Evolutionary conservation across 768 basidiomycete genomes (phyloP), one percentile per base, ranked within the genome.

Genomic region (Cystobasidium tubakii): DNA sequence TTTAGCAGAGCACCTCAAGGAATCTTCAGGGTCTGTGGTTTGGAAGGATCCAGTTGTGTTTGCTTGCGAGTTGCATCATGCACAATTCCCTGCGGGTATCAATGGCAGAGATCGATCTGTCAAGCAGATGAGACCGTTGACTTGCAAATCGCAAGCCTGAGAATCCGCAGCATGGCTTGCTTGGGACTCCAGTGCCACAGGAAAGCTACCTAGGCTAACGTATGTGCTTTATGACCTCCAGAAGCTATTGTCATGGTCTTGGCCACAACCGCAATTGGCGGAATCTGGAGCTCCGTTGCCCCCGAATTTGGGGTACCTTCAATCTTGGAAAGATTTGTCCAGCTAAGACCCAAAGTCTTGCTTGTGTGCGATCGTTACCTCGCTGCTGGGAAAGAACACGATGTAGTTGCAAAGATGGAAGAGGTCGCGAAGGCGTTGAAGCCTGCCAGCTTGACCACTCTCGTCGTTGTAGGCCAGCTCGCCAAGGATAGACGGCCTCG

Each of bases 321-420:
- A 23, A 34, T 36, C 25, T 31, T 75, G 64, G 75, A 75, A 53
- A 55, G 75, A 27, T 72, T 75, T 25, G 44, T 43, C 33, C 72
- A 78, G 74, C 75, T 79, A 44, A 39, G 75, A 44, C 78, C 78
- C 1, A 78, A 74, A 29, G 73, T 78, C 1, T 69, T 79, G 21
- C 70, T 79, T 17, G 65, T 75, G 0, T 75, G 76, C 34, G 77
- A 79, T 67, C 19, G 31, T 2, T 79, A 77, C 66, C 69, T 70
- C 1, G 77, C 74, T 67, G 72, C 46, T 33, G 78, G 77, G 29
- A 78, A 78, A 63, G 54, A 64, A 23, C 19, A 25, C 15, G 73
- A 66, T 39, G 63, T 74, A 23, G 9, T 29, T 19, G 27, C 43
- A 15, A 74, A 74, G 50, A 53, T 74, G 21, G 25, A 73, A 23